Percentiles rank a stretch among this genome's conserved stretches.
These are phyloP conservation scores for Puccinia coronata DNA, from an alignment of 1,284 basidiomycete species.

Conservation along the genomic window DNA sequence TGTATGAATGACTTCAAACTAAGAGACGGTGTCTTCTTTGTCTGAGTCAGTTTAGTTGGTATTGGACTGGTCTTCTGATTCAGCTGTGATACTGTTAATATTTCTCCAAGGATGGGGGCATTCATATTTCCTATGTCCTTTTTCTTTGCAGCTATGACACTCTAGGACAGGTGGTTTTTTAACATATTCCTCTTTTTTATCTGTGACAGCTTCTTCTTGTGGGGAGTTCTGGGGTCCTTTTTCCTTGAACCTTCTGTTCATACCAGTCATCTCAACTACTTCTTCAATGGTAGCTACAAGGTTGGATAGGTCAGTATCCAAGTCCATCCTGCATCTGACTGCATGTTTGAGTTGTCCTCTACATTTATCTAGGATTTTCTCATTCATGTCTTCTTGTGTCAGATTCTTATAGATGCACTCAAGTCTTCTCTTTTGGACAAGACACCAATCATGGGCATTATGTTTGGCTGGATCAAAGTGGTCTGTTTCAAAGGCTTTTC, in stretches of 20 bases:
- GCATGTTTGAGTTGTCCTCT: neutral
- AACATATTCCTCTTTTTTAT: neutral
- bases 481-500: no score
- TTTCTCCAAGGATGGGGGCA: neutral
- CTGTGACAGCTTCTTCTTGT: neutral
- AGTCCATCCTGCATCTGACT: neutral
- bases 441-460: no score
- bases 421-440: no score
- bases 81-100: neutral
- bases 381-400: conserved; percentile 1
- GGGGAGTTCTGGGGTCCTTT: neutral
- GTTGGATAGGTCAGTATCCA: neutral
- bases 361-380: neutral
- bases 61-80: no score
- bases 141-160: no score
- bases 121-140: neutral
- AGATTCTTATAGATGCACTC: no score
- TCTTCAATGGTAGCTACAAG: neutral
- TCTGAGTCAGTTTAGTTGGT: no score
- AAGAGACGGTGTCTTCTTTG: neutral
- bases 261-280: neutral
- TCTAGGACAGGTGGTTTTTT: neutral
- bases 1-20: neutral
- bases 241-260: neutral
- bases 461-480: no score